These are phyloP conservation scores for Fusarium verticillioides DNA, from an alignment of 2,329 filamentous ascomycete genomes.

Conservation along the genomic window DNA sequence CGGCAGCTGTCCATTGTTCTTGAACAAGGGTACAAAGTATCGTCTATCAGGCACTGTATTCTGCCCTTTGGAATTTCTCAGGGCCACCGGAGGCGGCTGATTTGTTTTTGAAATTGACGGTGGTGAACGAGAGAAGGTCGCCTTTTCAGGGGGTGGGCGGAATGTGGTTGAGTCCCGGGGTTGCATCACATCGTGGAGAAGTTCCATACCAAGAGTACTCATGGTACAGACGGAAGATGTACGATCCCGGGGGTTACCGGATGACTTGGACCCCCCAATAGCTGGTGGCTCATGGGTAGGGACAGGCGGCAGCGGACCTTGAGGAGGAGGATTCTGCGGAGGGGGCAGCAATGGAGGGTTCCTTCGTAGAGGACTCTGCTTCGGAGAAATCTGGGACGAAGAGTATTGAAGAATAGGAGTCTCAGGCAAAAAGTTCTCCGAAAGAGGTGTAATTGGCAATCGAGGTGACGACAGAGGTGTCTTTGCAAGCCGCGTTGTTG, in stretches of 20 bases:
- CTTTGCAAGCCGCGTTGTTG: not conserved
- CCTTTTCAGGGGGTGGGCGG: not conserved
- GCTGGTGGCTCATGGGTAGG: not conserved
- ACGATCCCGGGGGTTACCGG: not conserved
- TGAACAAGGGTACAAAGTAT: constrained; percentile 39
- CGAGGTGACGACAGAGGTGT: not conserved
- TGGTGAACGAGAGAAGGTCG: not conserved
- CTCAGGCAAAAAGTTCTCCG: constrained; percentile 1
- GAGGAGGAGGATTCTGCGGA: not conserved
- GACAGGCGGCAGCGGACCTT: not conserved
- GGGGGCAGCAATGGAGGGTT: not conserved
- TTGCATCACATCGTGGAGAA: constrained; percentile 38
- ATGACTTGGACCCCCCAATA: not conserved
- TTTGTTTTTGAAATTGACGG: not conserved
- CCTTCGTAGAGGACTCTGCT: not conserved
- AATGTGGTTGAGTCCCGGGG: constrained; percentile 15
- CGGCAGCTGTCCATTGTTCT: constrained; percentile 18
- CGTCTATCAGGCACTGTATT: constrained; percentile 8
- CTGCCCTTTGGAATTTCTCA: not conserved
- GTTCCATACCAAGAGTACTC: constrained; percentile 39
- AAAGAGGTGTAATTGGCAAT: not conserved
- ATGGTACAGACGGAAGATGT: constrained; percentile 31
- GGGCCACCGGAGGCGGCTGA: not conserved
- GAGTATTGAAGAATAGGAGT: constrained; percentile 1
- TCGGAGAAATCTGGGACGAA: not conserved